Base-by-base conservation (phyloP, 208 protist genomes). In the Trypanosoma platydactyli region DNA sequence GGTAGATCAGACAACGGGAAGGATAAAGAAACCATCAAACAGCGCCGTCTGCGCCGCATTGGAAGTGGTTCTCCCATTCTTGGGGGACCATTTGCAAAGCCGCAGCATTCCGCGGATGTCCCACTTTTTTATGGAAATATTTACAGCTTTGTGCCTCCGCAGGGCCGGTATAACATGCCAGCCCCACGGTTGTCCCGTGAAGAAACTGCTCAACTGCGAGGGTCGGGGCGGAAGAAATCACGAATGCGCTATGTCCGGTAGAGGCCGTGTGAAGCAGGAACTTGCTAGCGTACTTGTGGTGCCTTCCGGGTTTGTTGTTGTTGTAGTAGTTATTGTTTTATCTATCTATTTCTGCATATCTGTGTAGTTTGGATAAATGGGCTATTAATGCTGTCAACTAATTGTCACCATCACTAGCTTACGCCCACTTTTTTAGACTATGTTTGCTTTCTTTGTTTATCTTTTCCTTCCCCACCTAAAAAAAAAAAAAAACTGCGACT, bases 121-220 rank as follows among this genome's bases (percentile, higher is more conserved):
- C 89, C 89, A 16, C 92, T 77, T 71, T 94, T 92, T 65, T 92
- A 84, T 68, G 77, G 77, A 48, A 71, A 73, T 30, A 44, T 67
- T 38, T 40, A 56, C 16, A 94, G 82, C 61, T 79, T 86, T 44
- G 84, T 92, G 1, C 85, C 89, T 38, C 85, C 85, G 22, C 73
- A 58, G 18, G 89, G 83, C 4, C 57, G 65, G 41, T 94, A 86
- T 62, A 90, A 88, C 51, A 68, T 94, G 29, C 83, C 89, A 33
- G 52, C 69, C 16, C 85, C 88, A 24, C 55, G 68, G 24, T 66
- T 73, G n/a, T 74, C 81, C 3, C 67, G 73, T 22, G 79, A 89
- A 48, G 80, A 83, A 51, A 51, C 68, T 22, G 69, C 68, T 12
- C 73, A 62, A 29, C 29, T 79, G 25, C 79, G 73, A 20, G 65